These are phyloP conservation scores for Tylopilus orsonianus DNA, from an alignment of 1,284 basidiomycete genomes.

Conservation along the genomic window DNA sequence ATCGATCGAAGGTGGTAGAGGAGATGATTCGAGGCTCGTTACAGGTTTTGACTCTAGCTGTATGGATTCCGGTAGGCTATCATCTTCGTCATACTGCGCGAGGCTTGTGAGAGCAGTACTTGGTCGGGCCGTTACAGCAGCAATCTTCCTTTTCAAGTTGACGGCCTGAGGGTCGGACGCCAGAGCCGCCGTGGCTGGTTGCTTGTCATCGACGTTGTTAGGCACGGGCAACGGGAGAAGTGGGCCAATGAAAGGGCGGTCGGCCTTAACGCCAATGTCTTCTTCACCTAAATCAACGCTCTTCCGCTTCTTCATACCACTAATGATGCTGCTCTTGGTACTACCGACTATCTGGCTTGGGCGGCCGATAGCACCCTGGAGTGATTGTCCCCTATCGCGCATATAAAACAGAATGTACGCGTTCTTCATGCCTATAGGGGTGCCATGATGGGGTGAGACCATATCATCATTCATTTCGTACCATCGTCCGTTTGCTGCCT, in stretches of 20 bases:
- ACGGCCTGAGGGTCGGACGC: conserved; percentile 59
- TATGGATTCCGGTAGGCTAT: conserved; percentile 34
- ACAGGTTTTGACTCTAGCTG: conserved; percentile 27
- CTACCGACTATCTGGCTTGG: conserved; percentile 12
- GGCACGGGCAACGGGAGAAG: conserved; percentile 50
- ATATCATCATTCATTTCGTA: conserved; percentile 93
- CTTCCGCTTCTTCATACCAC: conserved; percentile 66
- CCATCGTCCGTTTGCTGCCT: conserved; percentile 73
- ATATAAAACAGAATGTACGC: conserved; percentile 96
- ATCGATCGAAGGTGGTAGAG: conserved; percentile 31
- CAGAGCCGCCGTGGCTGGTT: conserved; percentile 3
- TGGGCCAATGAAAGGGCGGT: conserved; percentile 63
- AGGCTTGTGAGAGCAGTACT: conserved; percentile 50
- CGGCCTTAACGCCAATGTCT: conserved; percentile 48
- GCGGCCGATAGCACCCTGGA: conserved; percentile 58
- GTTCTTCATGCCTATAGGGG: conserved; percentile 67
- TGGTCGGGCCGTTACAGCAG: conserved; percentile 40
- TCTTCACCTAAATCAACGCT: conserved; percentile 45
- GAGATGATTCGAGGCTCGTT: conserved; percentile 26
- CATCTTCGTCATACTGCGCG: conserved; percentile 55
- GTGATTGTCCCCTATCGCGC: conserved; percentile 68
- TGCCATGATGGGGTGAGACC: conserved; percentile 46
- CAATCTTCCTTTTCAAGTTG: conserved; percentile 61
- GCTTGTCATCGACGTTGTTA: conserved; percentile 14
- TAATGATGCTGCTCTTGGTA: conserved; percentile 43